phyloP scores from a whole-genome alignment of 2,329 filamentous ascomycete species.

The Pseudonectria buxi region DNA sequence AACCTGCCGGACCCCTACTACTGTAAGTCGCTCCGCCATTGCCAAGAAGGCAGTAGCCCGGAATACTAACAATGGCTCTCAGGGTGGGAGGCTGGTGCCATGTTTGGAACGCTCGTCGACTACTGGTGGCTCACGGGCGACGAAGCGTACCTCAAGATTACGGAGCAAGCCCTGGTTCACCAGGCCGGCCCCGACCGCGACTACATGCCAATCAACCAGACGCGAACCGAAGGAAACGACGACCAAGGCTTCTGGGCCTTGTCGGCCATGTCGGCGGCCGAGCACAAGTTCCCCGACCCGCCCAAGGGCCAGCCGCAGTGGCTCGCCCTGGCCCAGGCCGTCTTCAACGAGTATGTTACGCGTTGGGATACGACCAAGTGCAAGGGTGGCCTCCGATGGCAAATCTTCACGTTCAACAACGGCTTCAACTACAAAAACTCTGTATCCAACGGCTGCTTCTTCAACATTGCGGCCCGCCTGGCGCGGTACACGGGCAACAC shows the following conservation, averaged over 20 bases:
- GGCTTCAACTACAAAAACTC: slow-evolving; percentile 65
- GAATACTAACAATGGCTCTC: slow-evolving; percentile 7
- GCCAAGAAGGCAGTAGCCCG: too few relatives aligned
- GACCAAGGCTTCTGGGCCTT: slow-evolving; percentile 84
- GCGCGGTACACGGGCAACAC: slow-evolving; percentile 71
- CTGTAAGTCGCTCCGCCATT: slow-evolving; percentile 42
- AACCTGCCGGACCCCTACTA: slow-evolving; percentile 57
- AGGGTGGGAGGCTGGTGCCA: slow-evolving; percentile 66
- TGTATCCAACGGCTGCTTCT: slow-evolving; percentile 64
- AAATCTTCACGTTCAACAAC: slow-evolving; percentile 72
- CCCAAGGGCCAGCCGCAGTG: slow-evolving; percentile 56
- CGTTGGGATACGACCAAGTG: slow-evolving; percentile 64
- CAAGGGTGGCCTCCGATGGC: slow-evolving; percentile 74
- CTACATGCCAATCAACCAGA: slow-evolving; percentile 63
- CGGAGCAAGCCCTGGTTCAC: slow-evolving; percentile 51
- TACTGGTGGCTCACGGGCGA: slow-evolving; percentile 69
- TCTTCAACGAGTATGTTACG: slow-evolving; percentile 69
- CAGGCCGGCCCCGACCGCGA: slow-evolving; percentile 54
- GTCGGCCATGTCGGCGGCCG: slow-evolving; percentile 70
- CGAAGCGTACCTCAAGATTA: slow-evolving; percentile 54
- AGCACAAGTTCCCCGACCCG: slow-evolving; percentile 68
- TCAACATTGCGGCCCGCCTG: slow-evolving; percentile 63
- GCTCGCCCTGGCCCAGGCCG: slow-evolving; percentile 70
- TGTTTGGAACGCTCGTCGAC: slow-evolving; percentile 65
- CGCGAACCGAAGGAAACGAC: slow-evolving; percentile 58